These are phyloP conservation scores for Hypoxylon sp. DNA, from an alignment of 2,329 filamentous ascomycete genomes.

Conservation along the genomic window DNA sequence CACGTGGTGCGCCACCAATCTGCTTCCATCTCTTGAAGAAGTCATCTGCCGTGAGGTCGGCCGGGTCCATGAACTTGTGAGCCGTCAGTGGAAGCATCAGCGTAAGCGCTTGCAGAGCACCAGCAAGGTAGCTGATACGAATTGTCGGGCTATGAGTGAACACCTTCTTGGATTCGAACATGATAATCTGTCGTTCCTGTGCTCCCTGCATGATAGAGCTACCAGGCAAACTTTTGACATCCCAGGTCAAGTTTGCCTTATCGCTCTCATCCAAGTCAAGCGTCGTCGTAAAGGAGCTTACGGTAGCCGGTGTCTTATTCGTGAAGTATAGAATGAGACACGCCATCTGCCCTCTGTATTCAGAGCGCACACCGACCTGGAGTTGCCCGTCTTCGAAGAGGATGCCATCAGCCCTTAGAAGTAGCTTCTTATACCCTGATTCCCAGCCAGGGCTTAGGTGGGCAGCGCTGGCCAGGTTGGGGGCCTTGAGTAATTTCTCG, in stretches of 20 bases:
- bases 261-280: constrained; percentile 79
- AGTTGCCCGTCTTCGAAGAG: constrained; percentile 95
- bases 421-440: constrained; percentile 81
- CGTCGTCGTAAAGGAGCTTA: constrained; percentile 93
- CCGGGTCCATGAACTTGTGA: constrained; percentile 97
- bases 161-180: constrained; percentile 86
- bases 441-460: constrained; percentile 97
- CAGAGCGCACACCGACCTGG: constrained; percentile 88
- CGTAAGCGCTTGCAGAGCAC: constrained; percentile 90
- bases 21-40: constrained; percentile 99
- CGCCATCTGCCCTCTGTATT: constrained; percentile 94
- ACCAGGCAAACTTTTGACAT: constrained; percentile 88
- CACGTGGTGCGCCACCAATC: constrained; percentile 86
- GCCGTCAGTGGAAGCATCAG: constrained; percentile 86
- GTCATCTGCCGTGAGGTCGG: constrained; percentile 85
- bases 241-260: constrained; percentile 75
- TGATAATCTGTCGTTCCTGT: constrained; percentile 91
- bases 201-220: constrained; percentile 75
- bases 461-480: constrained; percentile 89
- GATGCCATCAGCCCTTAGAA: constrained; percentile 83
- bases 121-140: constrained; percentile 91
- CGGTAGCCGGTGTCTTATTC: constrained; percentile 86
- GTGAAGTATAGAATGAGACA: constrained; percentile 95
- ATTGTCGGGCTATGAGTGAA: constrained; percentile 90
- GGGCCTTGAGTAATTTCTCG: constrained; percentile 67